Percentiles rank a stretch among this genome's conserved stretches.
These are phyloP conservation scores for Euphorbia pulcherrima DNA, from an alignment of 345 rosid genomes.

Conservation along the genomic window DNA sequence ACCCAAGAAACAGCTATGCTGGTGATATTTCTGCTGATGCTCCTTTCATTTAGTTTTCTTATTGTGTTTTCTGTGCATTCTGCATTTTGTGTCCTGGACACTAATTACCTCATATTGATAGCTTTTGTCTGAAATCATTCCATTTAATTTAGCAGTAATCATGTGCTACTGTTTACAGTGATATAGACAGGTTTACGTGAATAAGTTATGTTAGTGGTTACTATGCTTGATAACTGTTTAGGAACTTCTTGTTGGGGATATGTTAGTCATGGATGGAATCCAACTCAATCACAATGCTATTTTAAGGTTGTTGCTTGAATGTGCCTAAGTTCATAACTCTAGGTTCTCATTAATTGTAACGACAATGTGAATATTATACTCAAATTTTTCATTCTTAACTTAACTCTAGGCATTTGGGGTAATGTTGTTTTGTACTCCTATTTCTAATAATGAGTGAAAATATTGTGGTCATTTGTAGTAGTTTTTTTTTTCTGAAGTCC, in stretches of 20 bases:
- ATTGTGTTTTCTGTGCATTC: not conserved
- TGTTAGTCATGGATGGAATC: not conserved
- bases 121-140: not conserved
- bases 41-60: not conserved
- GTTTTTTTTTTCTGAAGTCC: no score
- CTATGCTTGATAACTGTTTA: not conserved
- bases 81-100: not conserved
- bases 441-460: no score
- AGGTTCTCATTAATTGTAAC: not conserved
- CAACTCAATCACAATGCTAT: not conserved
- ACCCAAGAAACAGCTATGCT: slow-evolving; percentile 68
- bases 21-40: slow-evolving; percentile 45
- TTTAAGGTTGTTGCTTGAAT: not conserved
- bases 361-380: not conserved
- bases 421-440: not conserved
- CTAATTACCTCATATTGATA: not conserved
- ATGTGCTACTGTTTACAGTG: not conserved
- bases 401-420: not conserved
- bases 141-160: not conserved
- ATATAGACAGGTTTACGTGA: slow-evolving; percentile 6
- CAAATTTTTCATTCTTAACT: not conserved
- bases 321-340: not conserved
- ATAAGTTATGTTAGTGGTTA: not conserved
- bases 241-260: not conserved
- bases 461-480: no score